A percentile compares a stretch with the other conserved stretches of the same genome.
phyloP scores from a whole-genome alignment of 306 rosid genomes.

The Dryas alaskensis region DNA sequence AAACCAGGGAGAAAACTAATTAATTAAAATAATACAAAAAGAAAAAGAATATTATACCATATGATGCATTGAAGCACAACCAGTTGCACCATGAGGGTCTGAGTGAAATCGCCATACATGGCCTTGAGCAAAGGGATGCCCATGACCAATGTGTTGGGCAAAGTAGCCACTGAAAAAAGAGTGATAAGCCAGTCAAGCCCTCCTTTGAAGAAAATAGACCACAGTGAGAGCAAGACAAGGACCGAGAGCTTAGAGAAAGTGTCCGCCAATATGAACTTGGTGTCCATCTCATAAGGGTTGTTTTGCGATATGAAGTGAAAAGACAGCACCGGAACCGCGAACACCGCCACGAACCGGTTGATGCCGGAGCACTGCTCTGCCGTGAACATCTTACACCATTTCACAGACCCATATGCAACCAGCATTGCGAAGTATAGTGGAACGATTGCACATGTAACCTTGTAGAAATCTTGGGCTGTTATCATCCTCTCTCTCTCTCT shows the following conservation, averaged over 20 bases:
- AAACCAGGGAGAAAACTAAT: too few species aligned
- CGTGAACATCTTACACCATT: constrained; percentile 45
- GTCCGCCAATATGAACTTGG: constrained; percentile 40
- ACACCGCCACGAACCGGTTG: constrained; percentile 51
- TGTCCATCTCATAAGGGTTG: constrained; percentile 45
- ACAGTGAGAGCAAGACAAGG: constrained; percentile 28
- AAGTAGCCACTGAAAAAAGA: constrained; percentile 37
- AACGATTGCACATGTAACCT: constrained; percentile 48
- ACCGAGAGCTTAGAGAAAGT: constrained; percentile 40
- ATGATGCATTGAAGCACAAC: constrained; percentile 52
- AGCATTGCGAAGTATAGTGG: constrained; percentile 48
- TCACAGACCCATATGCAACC: constrained; percentile 42
- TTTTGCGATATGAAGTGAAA: constrained; percentile 47
- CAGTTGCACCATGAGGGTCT: constrained; percentile 42
- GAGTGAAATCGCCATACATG: constrained; percentile 48
- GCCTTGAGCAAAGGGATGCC: constrained; percentile 47
- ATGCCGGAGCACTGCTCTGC: constrained; percentile 45
- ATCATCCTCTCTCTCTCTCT: constrained; percentile 16
- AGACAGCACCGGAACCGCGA: constrained; percentile 43
- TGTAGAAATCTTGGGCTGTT: constrained; percentile 40
- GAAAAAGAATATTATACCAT: constrained; percentile 19
- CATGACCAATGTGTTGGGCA: constrained; percentile 50
- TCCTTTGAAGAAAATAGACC: constrained; percentile 17
- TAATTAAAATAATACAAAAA: not conserved
- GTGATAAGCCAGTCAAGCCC: constrained; percentile 46